These are phyloP conservation scores for Lecanicillium sp. DNA, from an alignment of 2,329 filamentous ascomycete species.

Conservation along the genomic window DNA sequence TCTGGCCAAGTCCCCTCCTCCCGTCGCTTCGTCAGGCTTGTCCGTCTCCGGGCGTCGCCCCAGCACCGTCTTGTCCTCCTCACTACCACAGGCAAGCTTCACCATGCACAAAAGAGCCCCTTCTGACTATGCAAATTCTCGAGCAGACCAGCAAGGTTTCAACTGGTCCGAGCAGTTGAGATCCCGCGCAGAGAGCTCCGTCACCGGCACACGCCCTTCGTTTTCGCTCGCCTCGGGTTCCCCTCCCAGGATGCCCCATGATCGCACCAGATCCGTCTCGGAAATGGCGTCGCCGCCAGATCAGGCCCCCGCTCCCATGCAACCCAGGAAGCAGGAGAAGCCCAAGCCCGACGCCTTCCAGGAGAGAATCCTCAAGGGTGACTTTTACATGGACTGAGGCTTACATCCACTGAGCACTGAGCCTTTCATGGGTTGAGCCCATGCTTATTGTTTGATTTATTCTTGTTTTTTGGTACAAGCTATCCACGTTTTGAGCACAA, in stretches of 20 bases:
- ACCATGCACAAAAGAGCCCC: slow-evolving; percentile 48
- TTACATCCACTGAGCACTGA: neutral
- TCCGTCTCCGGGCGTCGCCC: slow-evolving; percentile 31
- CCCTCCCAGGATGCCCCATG: slow-evolving; percentile 42
- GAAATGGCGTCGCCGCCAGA: slow-evolving; percentile 54
- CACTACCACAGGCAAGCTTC: slow-evolving; percentile 52
- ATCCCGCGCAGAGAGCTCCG: slow-evolving; percentile 78
- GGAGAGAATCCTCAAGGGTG: slow-evolving; percentile 93
- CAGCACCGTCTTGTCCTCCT: slow-evolving; percentile 28
- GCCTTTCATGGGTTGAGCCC: neutral
- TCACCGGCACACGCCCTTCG: slow-evolving; percentile 50
- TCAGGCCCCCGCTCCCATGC: slow-evolving; percentile 41
- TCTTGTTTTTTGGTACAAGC: neutral
- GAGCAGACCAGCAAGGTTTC: slow-evolving; percentile 78
- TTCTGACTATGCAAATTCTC: slow-evolving; percentile 59
- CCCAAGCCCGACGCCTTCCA: slow-evolving; percentile 89
- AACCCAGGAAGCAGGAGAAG: slow-evolving; percentile 33
- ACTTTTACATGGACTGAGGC: slow-evolving; percentile 98
- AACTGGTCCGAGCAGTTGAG: slow-evolving; percentile 97
- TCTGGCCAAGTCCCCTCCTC: slow-evolving; percentile 25
- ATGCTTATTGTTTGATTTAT: too few relatives aligned
- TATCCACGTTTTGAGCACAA: neutral
- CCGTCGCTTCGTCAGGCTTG: slow-evolving; percentile 24
- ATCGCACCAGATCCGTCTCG: slow-evolving; percentile 64
- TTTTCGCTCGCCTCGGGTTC: slow-evolving; percentile 49